These are phyloP conservation scores for Boletus mariae DNA, from an alignment of 1,284 basidiomycete genomes.

Conservation along the genomic window DNA sequence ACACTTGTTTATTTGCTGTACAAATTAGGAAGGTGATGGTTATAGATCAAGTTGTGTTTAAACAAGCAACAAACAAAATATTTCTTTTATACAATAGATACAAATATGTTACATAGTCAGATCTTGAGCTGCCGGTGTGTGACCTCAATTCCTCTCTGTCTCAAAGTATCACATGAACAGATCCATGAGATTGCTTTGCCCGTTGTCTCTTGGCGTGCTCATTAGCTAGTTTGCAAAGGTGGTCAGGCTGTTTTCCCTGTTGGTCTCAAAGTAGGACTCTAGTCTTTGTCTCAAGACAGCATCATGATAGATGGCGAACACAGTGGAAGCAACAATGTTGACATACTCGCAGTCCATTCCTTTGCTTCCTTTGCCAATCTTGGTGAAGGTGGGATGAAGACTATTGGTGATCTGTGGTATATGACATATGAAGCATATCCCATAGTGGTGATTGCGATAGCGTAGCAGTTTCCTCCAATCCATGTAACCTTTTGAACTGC, in stretches of 20 bases:
- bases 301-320: background rate
- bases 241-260: background rate
- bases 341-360: background rate
- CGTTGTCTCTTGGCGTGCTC: background rate
- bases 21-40: background rate
- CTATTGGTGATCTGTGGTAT: background rate
- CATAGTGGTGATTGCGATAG: background rate
- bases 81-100: background rate
- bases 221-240: background rate
- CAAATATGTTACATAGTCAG: background rate
- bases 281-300: background rate
- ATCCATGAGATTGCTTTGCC: background rate
- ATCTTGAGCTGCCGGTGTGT: too few relatives aligned
- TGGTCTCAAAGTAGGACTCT: background rate
- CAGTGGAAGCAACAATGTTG: background rate
- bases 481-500: background rate
- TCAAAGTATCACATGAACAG: background rate
- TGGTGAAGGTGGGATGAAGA: background rate
- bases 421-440: background rate
- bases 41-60: background rate
- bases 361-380: background rate
- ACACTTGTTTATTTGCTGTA: too few relatives aligned
- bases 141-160: background rate
- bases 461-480: background rate
- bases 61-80: background rate